Evolutionary conservation across 495 filamentous ascomycete genomes (phyloP).

Genomic region (Staphylotrichum longicolle): DNA sequence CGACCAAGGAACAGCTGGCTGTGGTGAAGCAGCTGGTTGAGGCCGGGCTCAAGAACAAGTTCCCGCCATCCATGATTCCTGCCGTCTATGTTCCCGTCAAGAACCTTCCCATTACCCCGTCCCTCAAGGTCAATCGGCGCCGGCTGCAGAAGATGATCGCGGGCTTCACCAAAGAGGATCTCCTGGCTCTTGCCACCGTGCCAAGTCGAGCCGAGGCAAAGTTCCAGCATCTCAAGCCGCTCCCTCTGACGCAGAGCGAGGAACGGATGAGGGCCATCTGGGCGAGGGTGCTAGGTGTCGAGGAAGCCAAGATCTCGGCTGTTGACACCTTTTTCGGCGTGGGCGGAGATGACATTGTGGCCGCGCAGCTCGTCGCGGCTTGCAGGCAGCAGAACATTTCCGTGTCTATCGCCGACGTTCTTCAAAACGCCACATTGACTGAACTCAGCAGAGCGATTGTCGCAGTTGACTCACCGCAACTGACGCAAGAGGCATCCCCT

Average conservation of each 20-base stretch:
- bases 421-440: slow-evolving; percentile 37
- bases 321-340: slow-evolving; percentile 45
- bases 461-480: slow-evolving; percentile 20
- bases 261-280: slow-evolving; percentile 45
- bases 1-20: slow-evolving; percentile 39
- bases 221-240: slow-evolving; percentile 38
- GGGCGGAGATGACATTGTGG: slow-evolving; percentile 45
- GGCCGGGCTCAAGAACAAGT: slow-evolving; percentile 34
- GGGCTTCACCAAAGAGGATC: slow-evolving; percentile 39
- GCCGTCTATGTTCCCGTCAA: slow-evolving; percentile 45
- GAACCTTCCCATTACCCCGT: slow-evolving; percentile 43
- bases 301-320: slow-evolving; percentile 40
- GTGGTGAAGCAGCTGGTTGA: slow-evolving; percentile 42
- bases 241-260: slow-evolving; percentile 44
- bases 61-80: slow-evolving; percentile 39
- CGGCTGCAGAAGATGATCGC: slow-evolving; percentile 43
- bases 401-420: slow-evolving; percentile 41
- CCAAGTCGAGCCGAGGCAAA: slow-evolving; percentile 37
- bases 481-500: slow-evolving; percentile 20
- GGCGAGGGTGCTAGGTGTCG: slow-evolving; percentile 41
- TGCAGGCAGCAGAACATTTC: slow-evolving; percentile 39
- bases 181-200: slow-evolving; percentile 36
- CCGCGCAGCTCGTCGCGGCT: slow-evolving; percentile 40
- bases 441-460: slow-evolving; percentile 41
- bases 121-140: slow-evolving; percentile 43